phyloP scores from a whole-genome alignment of 495 filamentous ascomycete genomes.

The Oidiodendron maius region DNA sequence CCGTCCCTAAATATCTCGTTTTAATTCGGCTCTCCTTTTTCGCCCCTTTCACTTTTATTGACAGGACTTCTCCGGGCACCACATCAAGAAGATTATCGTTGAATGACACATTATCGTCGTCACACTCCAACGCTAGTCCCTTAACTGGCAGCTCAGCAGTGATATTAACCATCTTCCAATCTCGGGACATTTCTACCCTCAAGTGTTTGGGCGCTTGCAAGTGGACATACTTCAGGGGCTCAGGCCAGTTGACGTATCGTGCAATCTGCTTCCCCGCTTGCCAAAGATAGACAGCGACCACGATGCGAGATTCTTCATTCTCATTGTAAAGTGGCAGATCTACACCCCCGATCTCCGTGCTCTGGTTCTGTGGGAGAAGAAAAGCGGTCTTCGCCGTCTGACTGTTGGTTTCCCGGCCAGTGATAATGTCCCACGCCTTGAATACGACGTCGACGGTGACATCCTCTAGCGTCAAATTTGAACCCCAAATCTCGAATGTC shows the following conservation, averaged over 20 bases:
- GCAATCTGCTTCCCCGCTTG: not conserved
- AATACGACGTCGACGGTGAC: not conserved
- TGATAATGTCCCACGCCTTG: not conserved
- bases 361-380: not conserved
- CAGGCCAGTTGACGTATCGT: slow-evolving; percentile 1
- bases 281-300: not conserved
- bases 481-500: not conserved
- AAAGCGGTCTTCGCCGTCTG: not conserved
- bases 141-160: not conserved
- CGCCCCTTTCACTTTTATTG: not conserved
- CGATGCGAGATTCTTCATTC: not conserved
- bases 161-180: not conserved
- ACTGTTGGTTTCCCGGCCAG: not conserved
- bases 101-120: not conserved
- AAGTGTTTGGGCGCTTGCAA: not conserved
- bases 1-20: too few species aligned
- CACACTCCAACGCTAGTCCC: not conserved
- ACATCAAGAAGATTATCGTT: slow-evolving; percentile 1
- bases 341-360: not conserved
- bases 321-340: not conserved
- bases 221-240: not conserved
- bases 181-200: not conserved
- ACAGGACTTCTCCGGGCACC: not conserved
- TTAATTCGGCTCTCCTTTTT: too few species aligned
- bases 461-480: not conserved